Conservation (phyloP, 177 flowering plant species). For the Tripterygium wilfordii region DNA sequence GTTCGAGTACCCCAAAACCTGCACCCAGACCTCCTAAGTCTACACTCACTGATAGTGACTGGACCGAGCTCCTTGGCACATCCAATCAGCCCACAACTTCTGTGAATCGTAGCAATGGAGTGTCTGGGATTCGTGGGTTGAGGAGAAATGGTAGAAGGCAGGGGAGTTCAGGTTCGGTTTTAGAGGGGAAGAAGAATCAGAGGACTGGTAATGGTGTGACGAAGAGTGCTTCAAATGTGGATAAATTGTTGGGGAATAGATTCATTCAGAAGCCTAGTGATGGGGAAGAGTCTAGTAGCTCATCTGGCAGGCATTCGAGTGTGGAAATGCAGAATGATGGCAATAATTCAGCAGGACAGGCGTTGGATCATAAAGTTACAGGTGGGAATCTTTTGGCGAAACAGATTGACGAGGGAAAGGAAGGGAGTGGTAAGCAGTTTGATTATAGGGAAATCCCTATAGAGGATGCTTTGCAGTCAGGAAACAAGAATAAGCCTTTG, state of each 20-base stretch:
- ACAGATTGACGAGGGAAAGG: background rate
- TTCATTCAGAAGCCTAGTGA: slow-evolving; percentile 29
- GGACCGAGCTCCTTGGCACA: slow-evolving; percentile 78
- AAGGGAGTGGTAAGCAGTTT: slow-evolving; percentile 12
- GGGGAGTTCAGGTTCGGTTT: slow-evolving; percentile 16
- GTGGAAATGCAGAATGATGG: slow-evolving; percentile 20
- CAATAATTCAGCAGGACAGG: slow-evolving; percentile 16
- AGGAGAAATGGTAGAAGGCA: slow-evolving; percentile 33
- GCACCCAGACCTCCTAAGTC: slow-evolving; percentile 20
- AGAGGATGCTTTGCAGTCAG: slow-evolving; percentile 5
- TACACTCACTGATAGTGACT: slow-evolving; percentile 59
- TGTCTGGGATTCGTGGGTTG: slow-evolving; percentile 23
- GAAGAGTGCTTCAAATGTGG: too few relatives aligned
- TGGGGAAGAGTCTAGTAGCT: slow-evolving; percentile 32
- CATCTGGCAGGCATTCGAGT: slow-evolving; percentile 27
- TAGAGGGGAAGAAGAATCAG: slow-evolving; percentile 29
- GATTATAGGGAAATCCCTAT: slow-evolving; percentile 4
- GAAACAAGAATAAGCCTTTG: background rate
- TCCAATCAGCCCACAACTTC: slow-evolving; percentile 27
- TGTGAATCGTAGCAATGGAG: slow-evolving; percentile 30
- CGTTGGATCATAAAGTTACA: slow-evolving; percentile 2
- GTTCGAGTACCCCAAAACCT: background rate
- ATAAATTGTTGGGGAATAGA: slow-evolving; percentile 16
- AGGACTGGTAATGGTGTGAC: slow-evolving; percentile 20
- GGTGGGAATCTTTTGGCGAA: slow-evolving; percentile 1